Conservation (phyloP, 768 basidiomycete species). For the Kwoniella mangroviensis region DNA sequence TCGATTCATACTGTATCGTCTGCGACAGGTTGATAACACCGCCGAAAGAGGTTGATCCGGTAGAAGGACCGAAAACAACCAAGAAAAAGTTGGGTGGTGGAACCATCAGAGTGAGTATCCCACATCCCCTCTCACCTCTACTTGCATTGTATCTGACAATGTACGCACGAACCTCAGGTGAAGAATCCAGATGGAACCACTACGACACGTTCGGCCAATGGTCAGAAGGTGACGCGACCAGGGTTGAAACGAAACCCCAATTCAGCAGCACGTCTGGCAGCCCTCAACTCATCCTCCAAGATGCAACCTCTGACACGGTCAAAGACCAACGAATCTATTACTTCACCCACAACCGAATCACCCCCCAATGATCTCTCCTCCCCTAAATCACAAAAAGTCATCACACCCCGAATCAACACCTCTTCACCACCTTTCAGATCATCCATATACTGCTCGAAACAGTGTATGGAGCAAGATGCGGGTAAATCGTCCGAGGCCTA, state of each 20-base stretch:
- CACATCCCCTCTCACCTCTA: neutral
- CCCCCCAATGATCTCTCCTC: constrained; percentile 10
- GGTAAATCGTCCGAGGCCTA: constrained; percentile 38
- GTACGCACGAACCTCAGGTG: constrained; percentile 20
- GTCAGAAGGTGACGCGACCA: constrained; percentile 45
- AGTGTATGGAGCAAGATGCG: constrained; percentile 43
- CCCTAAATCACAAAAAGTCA: constrained; percentile 14
- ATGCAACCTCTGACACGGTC: constrained; percentile 41
- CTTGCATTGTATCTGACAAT: neutral
- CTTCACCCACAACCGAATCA: constrained; percentile 2
- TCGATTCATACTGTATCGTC: constrained; percentile 50
- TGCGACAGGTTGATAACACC: constrained; percentile 47
- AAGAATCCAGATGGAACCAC: constrained; percentile 51
- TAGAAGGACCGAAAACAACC: constrained; percentile 12
- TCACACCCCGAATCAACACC: constrained; percentile 10
- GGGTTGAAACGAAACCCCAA: constrained; percentile 38
- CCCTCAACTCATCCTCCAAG: constrained; percentile 32
- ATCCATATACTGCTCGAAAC: constrained; percentile 47
- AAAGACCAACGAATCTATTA: constrained; percentile 32
- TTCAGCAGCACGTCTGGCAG: constrained; percentile 45
- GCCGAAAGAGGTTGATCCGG: constrained; percentile 22
- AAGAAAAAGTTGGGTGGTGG: constrained; percentile 38
- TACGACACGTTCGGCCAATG: constrained; percentile 47
- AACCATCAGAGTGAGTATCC: constrained; percentile 44
- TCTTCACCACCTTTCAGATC: constrained; percentile 32